phyloP scores from a whole-genome alignment of 192 early-diverging fungal genomes.

The Linnemannia hyalina region DNA sequence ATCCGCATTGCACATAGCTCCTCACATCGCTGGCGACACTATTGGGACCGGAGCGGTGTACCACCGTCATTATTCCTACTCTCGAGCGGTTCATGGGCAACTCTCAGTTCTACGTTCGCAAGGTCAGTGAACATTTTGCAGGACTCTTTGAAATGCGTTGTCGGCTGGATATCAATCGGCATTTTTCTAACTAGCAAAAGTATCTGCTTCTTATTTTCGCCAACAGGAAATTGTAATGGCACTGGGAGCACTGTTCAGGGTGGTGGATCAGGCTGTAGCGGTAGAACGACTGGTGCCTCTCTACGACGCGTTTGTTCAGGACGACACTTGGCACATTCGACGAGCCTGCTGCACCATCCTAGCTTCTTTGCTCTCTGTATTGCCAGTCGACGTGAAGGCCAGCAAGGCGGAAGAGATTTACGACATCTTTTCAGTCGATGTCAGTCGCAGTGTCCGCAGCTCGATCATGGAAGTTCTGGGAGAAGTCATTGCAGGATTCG shows the following conservation, averaged over 20 bases:
- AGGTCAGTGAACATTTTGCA: slow-evolving; percentile 34
- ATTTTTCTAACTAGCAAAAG: not conserved
- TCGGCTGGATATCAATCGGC: not conserved
- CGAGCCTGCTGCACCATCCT: slow-evolving; percentile 66
- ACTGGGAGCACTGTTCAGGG: slow-evolving; percentile 30
- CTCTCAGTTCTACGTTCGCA: slow-evolving; percentile 70
- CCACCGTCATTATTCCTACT: slow-evolving; percentile 61
- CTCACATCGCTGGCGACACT: slow-evolving; percentile 61
- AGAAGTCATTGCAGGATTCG: slow-evolving; percentile 68
- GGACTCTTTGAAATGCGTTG: not conserved
- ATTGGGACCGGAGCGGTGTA: slow-evolving; percentile 63
- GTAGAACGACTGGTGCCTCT: slow-evolving; percentile 62
- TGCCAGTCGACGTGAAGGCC: slow-evolving; percentile 62
- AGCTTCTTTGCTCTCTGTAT: slow-evolving; percentile 58
- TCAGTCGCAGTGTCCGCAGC: slow-evolving; percentile 66
- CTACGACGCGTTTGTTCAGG: slow-evolving; percentile 63
- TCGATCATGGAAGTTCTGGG: slow-evolving; percentile 69
- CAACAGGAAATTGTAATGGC: slow-evolving; percentile 55
- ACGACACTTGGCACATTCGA: slow-evolving; percentile 72
- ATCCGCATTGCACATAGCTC: slow-evolving; percentile 43
- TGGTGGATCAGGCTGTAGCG: slow-evolving; percentile 39
- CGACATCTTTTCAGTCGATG: slow-evolving; percentile 65
- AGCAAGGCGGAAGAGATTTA: slow-evolving; percentile 62
- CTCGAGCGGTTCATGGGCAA: slow-evolving; percentile 61
- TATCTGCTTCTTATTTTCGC: not conserved